Evolutionary conservation across 805 yeast species (phyloP), one percentile per base, ranked within the genome.

Genomic region (Suhomyces vadensis): DNA sequence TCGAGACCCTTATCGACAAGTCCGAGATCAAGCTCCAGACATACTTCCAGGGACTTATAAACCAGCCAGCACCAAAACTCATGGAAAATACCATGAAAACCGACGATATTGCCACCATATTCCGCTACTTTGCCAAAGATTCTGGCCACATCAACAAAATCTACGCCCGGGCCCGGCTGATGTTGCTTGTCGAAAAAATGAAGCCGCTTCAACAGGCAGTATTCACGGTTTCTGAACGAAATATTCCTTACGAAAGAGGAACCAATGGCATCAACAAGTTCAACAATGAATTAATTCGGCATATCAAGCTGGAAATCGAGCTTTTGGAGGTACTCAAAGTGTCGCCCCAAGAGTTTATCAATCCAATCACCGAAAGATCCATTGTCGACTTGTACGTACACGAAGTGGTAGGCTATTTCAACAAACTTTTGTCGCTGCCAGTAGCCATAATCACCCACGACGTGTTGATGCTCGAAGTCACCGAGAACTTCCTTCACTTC

Each of bases 211-310:
- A 75, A 37, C 71, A 77, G 0, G 69, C 70, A 41, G 76, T 79
- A 14, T n/a, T 17, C 17, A 67, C 67, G 51, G 72, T 73, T 31
- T 60, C 63, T 21, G 74, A 67, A 47, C 35, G 64, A 4, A 58
- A 55, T 35, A 71, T 67, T 8, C 85, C 79, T 1, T 86, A 78
- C 61, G 82, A 78, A 57, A 79, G 73, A 58, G 87, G 82, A 3
- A 74, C 77, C 40, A 81, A 75, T 60, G 85, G 88, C 6, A 73
- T 85, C 25, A 66, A 65, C 7, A 61, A 62, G 35, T 83, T 80
- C 57, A 73, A 79, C 7, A 77, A 74, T 35, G 83, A 81, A 2
- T 56, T 82, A 5, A 56, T 74, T 17, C 72, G 73, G 5, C 66
- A 74, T 39, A 67, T 82, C 14, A 66, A 73, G n/a, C 73, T 73